phyloP scores from a whole-genome alignment of 2,329 filamentous ascomycete species.

The Claviceps monticola region DNA sequence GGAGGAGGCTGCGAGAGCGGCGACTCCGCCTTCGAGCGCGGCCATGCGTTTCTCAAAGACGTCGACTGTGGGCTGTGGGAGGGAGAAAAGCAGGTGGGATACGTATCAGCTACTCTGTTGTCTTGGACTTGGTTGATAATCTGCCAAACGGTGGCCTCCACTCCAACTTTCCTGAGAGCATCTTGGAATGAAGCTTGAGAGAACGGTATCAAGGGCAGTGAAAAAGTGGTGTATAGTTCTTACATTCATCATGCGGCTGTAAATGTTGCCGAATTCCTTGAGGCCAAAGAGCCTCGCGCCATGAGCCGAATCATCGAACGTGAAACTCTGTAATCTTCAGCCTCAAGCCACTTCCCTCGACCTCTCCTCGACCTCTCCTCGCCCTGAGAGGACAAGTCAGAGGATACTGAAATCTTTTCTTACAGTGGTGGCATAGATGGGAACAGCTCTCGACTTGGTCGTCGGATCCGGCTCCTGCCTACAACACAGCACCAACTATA shows the following conservation, averaged over 20 bases:
- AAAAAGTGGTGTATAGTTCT: slow-evolving; percentile 14
- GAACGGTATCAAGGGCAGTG: background rate
- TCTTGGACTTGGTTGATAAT: background rate
- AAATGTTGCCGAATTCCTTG: slow-evolving; percentile 96
- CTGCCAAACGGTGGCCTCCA: no score
- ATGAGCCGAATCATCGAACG: slow-evolving; percentile 92
- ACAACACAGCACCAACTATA: background rate
- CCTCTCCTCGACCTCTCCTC: background rate
- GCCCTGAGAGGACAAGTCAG: no score
- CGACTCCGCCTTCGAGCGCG: slow-evolving; percentile 85
- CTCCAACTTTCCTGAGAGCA: no score
- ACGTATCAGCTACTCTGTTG: background rate
- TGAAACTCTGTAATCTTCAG: slow-evolving; percentile 49
- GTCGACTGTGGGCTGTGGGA: slow-evolving; percentile 69
- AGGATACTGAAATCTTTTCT: background rate
- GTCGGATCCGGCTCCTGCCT: slow-evolving; percentile 69
- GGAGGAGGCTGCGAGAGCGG: slow-evolving; percentile 70
- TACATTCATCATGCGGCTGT: slow-evolving; percentile 91
- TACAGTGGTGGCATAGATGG: slow-evolving; percentile 86
- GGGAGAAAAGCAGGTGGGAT: background rate
- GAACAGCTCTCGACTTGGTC: slow-evolving; percentile 81
- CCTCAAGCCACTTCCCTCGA: background rate
- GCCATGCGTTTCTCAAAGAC: slow-evolving; percentile 95
- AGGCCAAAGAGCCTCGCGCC: slow-evolving; percentile 90
- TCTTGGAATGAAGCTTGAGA: background rate